Conservation (phyloP, 2,329 filamentous ascomycete genomes). For the Talaromyces sp. region DNA sequence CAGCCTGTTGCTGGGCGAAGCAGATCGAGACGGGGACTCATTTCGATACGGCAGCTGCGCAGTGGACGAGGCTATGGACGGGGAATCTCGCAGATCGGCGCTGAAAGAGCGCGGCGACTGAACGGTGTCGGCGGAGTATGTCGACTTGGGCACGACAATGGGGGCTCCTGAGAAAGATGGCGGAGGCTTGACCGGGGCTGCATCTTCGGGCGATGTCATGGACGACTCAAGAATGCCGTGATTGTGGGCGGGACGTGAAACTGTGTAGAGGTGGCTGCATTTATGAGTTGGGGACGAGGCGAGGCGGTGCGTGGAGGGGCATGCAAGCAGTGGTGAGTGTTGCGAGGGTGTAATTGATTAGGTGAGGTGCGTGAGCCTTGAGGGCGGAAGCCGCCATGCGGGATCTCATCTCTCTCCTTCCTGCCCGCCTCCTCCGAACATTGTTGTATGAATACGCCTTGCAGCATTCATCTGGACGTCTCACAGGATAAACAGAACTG, state of each 20-base stretch:
- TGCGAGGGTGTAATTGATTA: neutral
- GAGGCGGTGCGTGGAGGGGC: neutral
- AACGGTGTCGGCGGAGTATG: slow-evolving; percentile 42
- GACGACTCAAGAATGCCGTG: slow-evolving; percentile 32
- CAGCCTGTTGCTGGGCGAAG: slow-evolving; percentile 59
- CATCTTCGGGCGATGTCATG: slow-evolving; percentile 66
- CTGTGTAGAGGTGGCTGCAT: slow-evolving; percentile 10
- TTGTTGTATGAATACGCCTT: neutral
- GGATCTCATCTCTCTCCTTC: neutral
- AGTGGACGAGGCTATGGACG: slow-evolving; percentile 54
- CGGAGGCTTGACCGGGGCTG: slow-evolving; percentile 61
- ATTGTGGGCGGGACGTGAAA: slow-evolving; percentile 2
- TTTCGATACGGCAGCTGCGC: slow-evolving; percentile 43
- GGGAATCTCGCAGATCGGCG: slow-evolving; percentile 46
- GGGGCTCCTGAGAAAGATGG: slow-evolving; percentile 65
- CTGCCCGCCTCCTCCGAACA: neutral
- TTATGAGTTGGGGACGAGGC: slow-evolving; percentile 12
- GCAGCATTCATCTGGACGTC: neutral
- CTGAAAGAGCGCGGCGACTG: slow-evolving; percentile 47
- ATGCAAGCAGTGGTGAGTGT: neutral
- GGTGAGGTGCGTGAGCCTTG: neutral
- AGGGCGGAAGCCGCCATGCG: neutral
- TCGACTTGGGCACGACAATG: slow-evolving; percentile 55
- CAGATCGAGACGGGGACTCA: slow-evolving; percentile 61
- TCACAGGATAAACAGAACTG: neutral